Evolutionary conservation across 495 filamentous ascomycete species (phyloP).

Genomic region (Lasiosphaeria miniovina): DNA sequence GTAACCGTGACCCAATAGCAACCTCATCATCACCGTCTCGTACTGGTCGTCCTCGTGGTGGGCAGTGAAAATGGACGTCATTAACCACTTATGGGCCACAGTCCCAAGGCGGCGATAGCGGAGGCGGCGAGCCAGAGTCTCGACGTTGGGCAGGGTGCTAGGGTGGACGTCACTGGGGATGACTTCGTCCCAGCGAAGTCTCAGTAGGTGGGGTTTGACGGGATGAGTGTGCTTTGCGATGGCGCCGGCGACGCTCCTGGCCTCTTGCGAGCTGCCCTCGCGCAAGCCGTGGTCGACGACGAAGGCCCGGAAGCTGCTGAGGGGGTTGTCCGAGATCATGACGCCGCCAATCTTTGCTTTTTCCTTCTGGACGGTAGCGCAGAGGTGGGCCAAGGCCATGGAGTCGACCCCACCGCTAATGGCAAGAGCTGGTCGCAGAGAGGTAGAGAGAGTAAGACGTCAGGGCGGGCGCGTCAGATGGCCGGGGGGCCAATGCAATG

Average conservation of each 20-base stretch:
- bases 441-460: no score
- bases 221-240: constrained; percentile 39
- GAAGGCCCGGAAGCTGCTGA: constrained; percentile 55
- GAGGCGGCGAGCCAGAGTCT: constrained; percentile 71
- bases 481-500: background rate
- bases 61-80: constrained; percentile 54
- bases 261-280: constrained; percentile 65
- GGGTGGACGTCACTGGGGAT: constrained; percentile 27
- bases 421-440: constrained; percentile 60
- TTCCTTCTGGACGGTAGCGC: constrained; percentile 34
- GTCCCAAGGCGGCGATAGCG: constrained; percentile 68
- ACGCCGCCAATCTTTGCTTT: constrained; percentile 16
- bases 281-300: constrained; percentile 79
- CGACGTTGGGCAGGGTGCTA: constrained; percentile 58
- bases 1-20: constrained; percentile 58
- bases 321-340: constrained; percentile 34
- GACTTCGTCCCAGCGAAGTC: constrained; percentile 39
- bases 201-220: constrained; percentile 15
- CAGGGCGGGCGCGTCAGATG: background rate
- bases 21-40: constrained; percentile 78
- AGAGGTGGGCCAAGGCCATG: constrained; percentile 87
- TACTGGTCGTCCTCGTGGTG: constrained; percentile 87
- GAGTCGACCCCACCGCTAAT: constrained; percentile 94
- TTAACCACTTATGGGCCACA: constrained; percentile 49
- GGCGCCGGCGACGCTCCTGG: constrained; percentile 53